Evolutionary conservation across 257 asterid genomes (phyloP), one percentile per base, ranked within the genome.

Genomic region (Nicotiana benthamiana): DNA sequence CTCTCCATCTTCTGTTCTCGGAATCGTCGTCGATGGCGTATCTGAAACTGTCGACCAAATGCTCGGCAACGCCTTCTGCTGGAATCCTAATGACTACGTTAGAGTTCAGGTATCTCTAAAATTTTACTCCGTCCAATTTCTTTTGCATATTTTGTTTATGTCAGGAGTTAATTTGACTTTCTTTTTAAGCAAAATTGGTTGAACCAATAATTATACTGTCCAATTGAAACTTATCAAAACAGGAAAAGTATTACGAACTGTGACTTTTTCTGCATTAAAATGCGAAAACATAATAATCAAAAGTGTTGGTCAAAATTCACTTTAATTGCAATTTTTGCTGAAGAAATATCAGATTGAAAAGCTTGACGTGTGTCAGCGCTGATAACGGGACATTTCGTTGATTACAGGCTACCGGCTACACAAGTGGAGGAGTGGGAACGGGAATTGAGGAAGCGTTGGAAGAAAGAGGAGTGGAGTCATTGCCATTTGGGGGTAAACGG

Each of bases 401-500:
- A 6, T 70, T 0, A 70, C 90, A 94, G 98, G 92, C 88, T 26
- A 87, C 89, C 90, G 94, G 97, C 17, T 79, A 68, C 68, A 84
- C 60, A 61, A 83, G 79, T 51, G 87, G 83, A 52, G 86, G 72
- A 62, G 88, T 83, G 18, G 54, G 80, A 30, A 80, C 79, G 34
- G 80, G 22, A 57, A 84, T 84, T 72, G 85, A 83, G 75, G 91
- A 90, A 8, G 89, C 92, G 61, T 61, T 91, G 88, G 90, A 83
- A 51, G 97, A 88, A 81, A 88, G 90, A 75, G 97, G 96, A 1
- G 91, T 94, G 75, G 97, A 91, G 82, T 83, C 98, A 10, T 61
- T 92, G 86, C 94, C 95, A 83, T 94, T 94, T 83, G 97, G 98
- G 88, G 97, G 97, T 87, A 94, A 92, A 82, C 92, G 97, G 83